A percentile compares a stretch with the other conserved stretches of the same genome.
Conservation (phyloP, 1,284 basidiomycete genomes). For the Naganishia cerealis region DNA sequence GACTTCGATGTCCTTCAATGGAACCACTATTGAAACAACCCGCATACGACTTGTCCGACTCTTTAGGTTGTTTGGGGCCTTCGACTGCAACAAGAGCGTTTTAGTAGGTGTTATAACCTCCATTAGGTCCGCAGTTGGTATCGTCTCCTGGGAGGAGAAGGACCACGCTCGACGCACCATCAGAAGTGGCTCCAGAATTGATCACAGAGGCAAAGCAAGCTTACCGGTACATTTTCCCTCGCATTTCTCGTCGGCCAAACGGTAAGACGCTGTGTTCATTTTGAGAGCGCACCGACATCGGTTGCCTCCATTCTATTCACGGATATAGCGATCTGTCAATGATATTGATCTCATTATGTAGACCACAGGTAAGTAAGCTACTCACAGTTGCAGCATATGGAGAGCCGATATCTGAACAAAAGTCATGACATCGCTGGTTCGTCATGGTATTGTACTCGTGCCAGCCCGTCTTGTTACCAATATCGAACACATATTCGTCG, state of each 20-base stretch:
- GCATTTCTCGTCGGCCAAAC: slow-evolving; percentile 17
- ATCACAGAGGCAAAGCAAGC: background rate
- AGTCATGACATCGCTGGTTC: slow-evolving; percentile 30
- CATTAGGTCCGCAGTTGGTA: slow-evolving; percentile 24
- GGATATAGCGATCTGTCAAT: background rate
- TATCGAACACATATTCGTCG: slow-evolving; percentile 17
- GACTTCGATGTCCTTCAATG: background rate
- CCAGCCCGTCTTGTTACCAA: slow-evolving; percentile 29
- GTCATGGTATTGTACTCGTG: slow-evolving; percentile 29
- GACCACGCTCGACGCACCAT: background rate
- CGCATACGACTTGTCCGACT: slow-evolving; percentile 28
- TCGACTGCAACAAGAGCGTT: slow-evolving; percentile 22
- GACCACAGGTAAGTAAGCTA: background rate
- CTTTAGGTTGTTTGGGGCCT: slow-evolving; percentile 23
- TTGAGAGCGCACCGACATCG: slow-evolving; percentile 25
- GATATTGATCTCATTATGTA: background rate
- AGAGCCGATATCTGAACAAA: slow-evolving; percentile 27
- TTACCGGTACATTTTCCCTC: slow-evolving; percentile 24
- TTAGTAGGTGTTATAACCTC: slow-evolving; percentile 13
- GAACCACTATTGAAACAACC: slow-evolving; percentile 25
- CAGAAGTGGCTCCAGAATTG: background rate
- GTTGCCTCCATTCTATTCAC: slow-evolving; percentile 6
- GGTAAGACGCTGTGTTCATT: slow-evolving; percentile 9
- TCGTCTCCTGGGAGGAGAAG: background rate
- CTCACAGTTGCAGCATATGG: slow-evolving; percentile 30